Base-by-base conservation (phyloP, 306 rosid genomes). In the Arachis stenosperma region DNA sequence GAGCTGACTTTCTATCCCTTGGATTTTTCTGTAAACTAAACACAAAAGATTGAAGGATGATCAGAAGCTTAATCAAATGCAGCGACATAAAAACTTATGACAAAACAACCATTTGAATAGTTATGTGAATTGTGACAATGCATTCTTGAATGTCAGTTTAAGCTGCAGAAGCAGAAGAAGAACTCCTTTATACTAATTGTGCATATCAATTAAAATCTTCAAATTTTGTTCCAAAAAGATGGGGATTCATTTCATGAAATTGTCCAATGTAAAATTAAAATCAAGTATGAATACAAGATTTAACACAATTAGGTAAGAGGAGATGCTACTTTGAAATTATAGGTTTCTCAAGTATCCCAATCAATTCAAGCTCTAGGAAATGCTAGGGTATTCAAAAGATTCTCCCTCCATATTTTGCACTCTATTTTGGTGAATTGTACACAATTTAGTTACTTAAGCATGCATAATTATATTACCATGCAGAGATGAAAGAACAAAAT, bases 401-500 rank as follows among this genome's bases (percentile, higher is more conserved):
- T 30, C 42, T 46, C 11, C 12, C 47, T 59, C 44, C 39, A 17
- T 8, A 42, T 9, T 42, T 8, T 42, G 9, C 37, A 4, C 37
- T 6, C 46, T 5, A 42, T 42, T 42, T 6, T 42, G 46, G 46
- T 6, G 46, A 42, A 42, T 6, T 42, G 7, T 42, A 42, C 42
- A 12, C 8, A 77, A 65, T 54, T 67, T 64, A 56, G 61, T 44
- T 33, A 75, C 51, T 55, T 2, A 63, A 77, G 60, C 44, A 58
- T 11, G 54, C 11, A 44, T 48, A 75, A 74, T 33, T 2, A 33
- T 79, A 53, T 78, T 84, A 94, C 97, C 99, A 94, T 63, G 90
- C 95, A 73, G 97, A 83, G 66, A 94, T 80, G 80, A 94, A 91
- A 10, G 96, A 87, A 84, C 96, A 89, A 86, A 94, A 94, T 54